Evolutionary conservation across 1,139 yeast species (phyloP).

Genomic region (Protomyces inouyei): DNA sequence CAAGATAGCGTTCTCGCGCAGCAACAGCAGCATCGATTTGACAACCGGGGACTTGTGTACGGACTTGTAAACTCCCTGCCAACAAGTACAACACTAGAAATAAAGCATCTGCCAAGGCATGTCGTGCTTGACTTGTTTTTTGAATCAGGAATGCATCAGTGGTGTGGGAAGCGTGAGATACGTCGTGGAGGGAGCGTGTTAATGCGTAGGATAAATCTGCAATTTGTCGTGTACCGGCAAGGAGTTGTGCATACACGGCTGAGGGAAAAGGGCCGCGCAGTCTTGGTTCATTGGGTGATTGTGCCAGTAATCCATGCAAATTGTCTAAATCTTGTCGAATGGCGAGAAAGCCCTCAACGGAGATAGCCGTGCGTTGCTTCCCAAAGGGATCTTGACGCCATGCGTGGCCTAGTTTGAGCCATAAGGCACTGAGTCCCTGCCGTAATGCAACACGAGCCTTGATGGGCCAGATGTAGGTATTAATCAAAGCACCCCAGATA

Average conservation of each 20-base stretch:
- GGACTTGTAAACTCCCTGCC: conserved; percentile 68
- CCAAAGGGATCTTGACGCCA: conserved; percentile 57
- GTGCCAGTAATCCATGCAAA: conserved; percentile 56
- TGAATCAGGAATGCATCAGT: conserved; percentile 38
- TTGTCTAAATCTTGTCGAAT: conserved; percentile 56
- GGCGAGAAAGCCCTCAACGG: conserved; percentile 34
- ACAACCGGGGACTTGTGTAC: conserved; percentile 68
- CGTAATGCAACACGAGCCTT: conserved; percentile 59
- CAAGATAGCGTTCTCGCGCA: conserved; percentile 64
- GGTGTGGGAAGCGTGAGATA: conserved; percentile 34
- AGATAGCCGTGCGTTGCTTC: conserved; percentile 26
- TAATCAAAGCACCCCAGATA: conserved; percentile 68
- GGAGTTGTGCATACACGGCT: conserved; percentile 48
- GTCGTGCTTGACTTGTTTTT: conserved; percentile 55
- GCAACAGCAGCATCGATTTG: conserved; percentile 68
- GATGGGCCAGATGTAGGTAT: conserved; percentile 48
- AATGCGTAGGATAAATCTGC: conserved; percentile 72
- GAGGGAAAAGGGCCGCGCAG: conserved; percentile 69
- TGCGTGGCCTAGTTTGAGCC: conserved; percentile 76
- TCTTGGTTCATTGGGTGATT: conserved; percentile 72
- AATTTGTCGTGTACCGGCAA: conserved; percentile 58
- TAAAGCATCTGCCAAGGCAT: conserved; percentile 64
- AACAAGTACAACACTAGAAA: conserved; percentile 72
- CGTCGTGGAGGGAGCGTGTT: conserved; percentile 55
- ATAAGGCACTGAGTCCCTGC: conserved; percentile 54